A percentile compares a stretch with the other conserved stretches of the same genome.
These are phyloP conservation scores for Candida hungchunana DNA, from an alignment of 805 yeast species.

Conservation along the genomic window DNA sequence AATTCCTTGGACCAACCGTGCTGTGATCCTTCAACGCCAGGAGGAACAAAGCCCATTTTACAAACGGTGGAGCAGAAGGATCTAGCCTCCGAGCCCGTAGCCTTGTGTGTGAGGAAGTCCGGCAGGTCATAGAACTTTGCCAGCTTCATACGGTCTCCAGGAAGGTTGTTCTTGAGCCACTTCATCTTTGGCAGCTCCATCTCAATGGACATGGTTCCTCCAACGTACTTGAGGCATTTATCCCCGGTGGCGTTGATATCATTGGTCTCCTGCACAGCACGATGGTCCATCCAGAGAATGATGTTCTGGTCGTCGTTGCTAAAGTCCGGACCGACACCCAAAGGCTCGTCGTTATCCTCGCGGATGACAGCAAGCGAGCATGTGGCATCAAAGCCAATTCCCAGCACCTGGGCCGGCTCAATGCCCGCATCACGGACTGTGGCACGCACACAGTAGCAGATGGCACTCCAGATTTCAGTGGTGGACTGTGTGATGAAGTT, in stretches of 20 bases:
- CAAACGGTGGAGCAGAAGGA: conserved; percentile 89
- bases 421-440: conserved; percentile 73
- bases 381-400: conserved; percentile 96
- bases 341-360: conserved; percentile 60
- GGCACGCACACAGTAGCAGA: conserved; percentile 74
- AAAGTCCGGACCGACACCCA: conserved; percentile 92
- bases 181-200: conserved; percentile 97
- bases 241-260: conserved; percentile 78
- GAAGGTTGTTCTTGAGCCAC: conserved; percentile 88
- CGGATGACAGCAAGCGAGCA: conserved; percentile 86
- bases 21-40: conserved; percentile 80
- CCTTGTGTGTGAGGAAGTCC: conserved; percentile 86
- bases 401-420: conserved; percentile 63
- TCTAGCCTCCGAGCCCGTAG: conserved; percentile 84
- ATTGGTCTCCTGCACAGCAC: conserved; percentile 80
- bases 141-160: conserved; percentile 48
- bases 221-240: conserved; percentile 82
- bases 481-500: conserved; percentile 81
- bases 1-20: conserved; percentile 92
- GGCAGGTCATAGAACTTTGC: conserved; percentile 89
- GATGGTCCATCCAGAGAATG: conserved; percentile 97
- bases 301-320: conserved; percentile 69
- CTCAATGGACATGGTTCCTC: conserved; percentile 96
- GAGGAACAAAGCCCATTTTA: conserved; percentile 92
- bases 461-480: conserved; percentile 86